Base-by-base conservation (phyloP, 2,329 filamentous ascomycete genomes). In the Stemphylium vesicarium region DNA sequence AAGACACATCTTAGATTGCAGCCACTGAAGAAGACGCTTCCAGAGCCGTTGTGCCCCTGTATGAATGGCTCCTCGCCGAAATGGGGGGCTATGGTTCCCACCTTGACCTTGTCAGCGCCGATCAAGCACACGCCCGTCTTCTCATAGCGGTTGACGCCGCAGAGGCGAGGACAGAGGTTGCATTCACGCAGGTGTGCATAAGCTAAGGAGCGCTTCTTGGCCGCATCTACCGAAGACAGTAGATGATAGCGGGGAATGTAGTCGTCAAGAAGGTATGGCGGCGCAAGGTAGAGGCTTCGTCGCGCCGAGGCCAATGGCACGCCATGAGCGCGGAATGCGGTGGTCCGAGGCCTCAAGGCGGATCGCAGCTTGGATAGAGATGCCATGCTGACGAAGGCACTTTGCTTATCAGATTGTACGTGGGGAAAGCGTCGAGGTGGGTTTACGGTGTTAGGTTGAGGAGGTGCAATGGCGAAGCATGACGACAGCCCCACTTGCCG, bases 71-170 rank as follows among this genome's bases (percentile, higher is more conserved):
- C 52, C 72, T 96, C 52, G 38, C 90, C 91, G 72, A 93, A 93
- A 75, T 95, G 91, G 45, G 91, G 91, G 53, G 90, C 91, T 62
- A 96, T 91, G 7, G 90, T 90, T 71, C 91, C 92, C 63, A 95
- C 90, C 67, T 91, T 92, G 51, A 86, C 89, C 41, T 83, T 88
- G 55, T 88, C 83, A 1, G 82, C 82, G 12, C 90, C 90, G 63
- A 95, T 89, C 55, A 95, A 79, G 70, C 91, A 96, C 68, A 89
- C 83, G 12, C 91, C 91, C 1, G 89, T 91, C 62, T 82, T 88
- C 75, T 93, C 85, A 66, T 87, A 92, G n/a, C 91, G 85, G 72
- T 96, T 92, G 31, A 94, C 89, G 48, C 87, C 86, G 73, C 91
- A 95, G 40, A 85, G 78, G 11, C 90, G 82, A 2, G 91, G 91